Base-by-base conservation (phyloP, 306 rosid genomes). In the Gynostemma pentaphyllum region DNA sequence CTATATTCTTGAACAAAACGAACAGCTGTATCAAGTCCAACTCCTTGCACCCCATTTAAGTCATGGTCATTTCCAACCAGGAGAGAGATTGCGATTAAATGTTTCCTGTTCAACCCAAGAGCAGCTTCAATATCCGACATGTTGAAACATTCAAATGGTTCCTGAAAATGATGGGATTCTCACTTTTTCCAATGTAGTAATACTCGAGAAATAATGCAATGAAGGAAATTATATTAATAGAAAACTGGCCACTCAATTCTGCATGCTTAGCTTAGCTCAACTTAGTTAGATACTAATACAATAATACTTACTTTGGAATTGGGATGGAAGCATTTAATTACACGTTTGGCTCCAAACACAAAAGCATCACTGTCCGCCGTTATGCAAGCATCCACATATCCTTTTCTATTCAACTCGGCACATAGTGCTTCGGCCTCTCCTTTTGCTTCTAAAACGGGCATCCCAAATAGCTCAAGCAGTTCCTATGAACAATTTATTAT, bases 381-480 rank as follows among this genome's bases (percentile, higher is more conserved):
- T 48, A 86, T 84, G 83, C 99, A 92, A 67, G 96, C 95, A 72
- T 92, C 85, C 41, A 92, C 94, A 68, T 77, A 68, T 69, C 94
- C 99, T 77, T 82, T 92, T 5, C 64, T 44, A 52, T 88, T 71
- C 77, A 92, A 77, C 72, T 88, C 96, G 15, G 87, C 94, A 42
- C 99, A 92, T 37, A 88, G 79, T 65, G 94, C 95, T 78, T 92
- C 94, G 18, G 99, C 99, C 77, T 88, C 99, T 67, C 99, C 99
- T 71, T 82, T 92, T 63, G 96, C 96, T 64, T 75, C 80, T 51
- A 88, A 50, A 55, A 88, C 83, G 62, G 99, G 99, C 80, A 88
- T 80, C 74, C 96, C 99, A 63, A 92, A 85, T 48, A 92, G 76
- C 83, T 86, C 78, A 51, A 83, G 76, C 26, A 88, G 90, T 71